Percentiles rank a stretch among this genome's conserved stretches.
Evolutionary conservation across 352 stramenopile species (phyloP).

Genomic region (Thraustochytrium striatum): DNA sequence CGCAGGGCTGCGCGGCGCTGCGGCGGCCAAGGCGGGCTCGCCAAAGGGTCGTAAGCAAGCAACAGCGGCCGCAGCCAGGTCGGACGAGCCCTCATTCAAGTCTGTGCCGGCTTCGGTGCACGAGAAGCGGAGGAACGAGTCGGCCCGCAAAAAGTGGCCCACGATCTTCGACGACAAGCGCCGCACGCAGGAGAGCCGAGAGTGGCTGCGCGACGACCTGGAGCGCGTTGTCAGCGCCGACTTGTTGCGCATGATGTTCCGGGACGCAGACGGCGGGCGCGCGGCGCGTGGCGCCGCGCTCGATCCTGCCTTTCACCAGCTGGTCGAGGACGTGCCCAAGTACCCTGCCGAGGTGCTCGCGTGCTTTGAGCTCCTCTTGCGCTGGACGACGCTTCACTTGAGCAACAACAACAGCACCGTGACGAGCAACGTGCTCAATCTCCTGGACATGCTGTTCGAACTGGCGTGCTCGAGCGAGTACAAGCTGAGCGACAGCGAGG

Average conservation of each 20-base stretch:
- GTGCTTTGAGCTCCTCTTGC: constrained; percentile 35
- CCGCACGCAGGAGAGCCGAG: constrained; percentile 9
- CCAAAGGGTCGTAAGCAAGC: too few relatives aligned
- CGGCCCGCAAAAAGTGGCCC: background rate
- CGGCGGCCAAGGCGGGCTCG: background rate
- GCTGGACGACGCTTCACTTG: constrained; percentile 33
- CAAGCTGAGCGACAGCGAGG: constrained; percentile 27
- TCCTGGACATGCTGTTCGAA: constrained; percentile 40
- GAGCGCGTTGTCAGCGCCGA: constrained; percentile 1
- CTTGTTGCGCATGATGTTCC: constrained; percentile 27
- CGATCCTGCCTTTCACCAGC: constrained; percentile 21
- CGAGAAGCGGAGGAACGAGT: constrained; percentile 38
- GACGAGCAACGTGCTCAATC: constrained; percentile 12
- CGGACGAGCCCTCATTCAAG: constrained; percentile 11
- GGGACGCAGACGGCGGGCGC: background rate
- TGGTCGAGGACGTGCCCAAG: constrained; percentile 33
- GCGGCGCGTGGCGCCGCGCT: constrained; percentile 15
- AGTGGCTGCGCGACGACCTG: constrained; percentile 17
- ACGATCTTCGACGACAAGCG: constrained; percentile 39
- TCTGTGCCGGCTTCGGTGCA: background rate
- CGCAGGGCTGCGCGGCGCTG: background rate
- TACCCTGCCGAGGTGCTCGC: background rate
- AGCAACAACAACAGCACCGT: constrained; percentile 47
- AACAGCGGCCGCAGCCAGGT: background rate
- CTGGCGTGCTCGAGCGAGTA: constrained; percentile 22